Evolutionary conservation across 441 rosid species (phyloP).

Genomic region (Corymbia calophylla): DNA sequence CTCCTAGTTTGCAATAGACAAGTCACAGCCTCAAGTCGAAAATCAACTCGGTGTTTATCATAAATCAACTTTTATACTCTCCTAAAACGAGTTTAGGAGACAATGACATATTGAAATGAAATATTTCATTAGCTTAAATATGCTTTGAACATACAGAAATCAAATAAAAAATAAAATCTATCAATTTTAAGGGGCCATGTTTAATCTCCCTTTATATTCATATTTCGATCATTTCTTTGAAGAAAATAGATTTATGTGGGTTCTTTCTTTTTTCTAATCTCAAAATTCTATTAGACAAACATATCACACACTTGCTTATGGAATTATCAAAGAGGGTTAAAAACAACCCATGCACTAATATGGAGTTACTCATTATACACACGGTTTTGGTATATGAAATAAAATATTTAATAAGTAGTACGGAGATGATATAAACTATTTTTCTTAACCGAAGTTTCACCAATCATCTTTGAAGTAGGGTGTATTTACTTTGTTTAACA

Average conservation of each 20-base stretch:
- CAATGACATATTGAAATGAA: neutral
- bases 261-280: neutral
- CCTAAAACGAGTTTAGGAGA: neutral
- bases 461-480: neutral
- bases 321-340: neutral
- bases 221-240: neutral
- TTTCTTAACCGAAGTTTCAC: neutral
- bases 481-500: neutral
- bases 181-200: neutral
- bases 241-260: neutral
- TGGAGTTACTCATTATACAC: neutral
- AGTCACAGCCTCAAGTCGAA: neutral
- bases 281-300: neutral
- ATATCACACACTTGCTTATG: neutral
- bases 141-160: neutral
- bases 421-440: neutral
- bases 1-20: neutral
- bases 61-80: neutral
- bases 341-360: neutral
- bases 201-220: neutral
- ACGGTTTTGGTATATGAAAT: too few relatives aligned
- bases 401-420: too few relatives aligned
- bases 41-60: neutral
- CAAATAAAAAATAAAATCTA: neutral
- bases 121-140: neutral